These are phyloP conservation scores for Colletotrichum costaricense DNA, from an alignment of 2,329 filamentous ascomycete species.

Conservation along the genomic window DNA sequence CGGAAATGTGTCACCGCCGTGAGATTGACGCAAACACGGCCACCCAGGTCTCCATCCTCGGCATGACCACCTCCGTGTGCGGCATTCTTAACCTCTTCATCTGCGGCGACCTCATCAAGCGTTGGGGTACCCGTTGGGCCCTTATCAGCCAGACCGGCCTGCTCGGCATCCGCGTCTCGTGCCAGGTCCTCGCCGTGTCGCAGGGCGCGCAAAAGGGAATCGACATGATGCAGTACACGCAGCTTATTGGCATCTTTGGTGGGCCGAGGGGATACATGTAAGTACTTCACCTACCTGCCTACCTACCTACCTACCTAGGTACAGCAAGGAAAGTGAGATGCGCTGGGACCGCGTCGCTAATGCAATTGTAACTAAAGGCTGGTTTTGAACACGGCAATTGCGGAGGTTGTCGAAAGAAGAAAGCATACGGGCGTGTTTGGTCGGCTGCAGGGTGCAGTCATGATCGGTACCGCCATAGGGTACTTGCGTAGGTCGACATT, in stretches of 20 bases:
- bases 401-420: conserved; percentile 70
- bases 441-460: conserved; percentile 72
- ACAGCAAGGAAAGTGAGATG: background rate
- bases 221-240: conserved; percentile 73
- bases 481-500: conserved; percentile 60
- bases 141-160: conserved; percentile 73
- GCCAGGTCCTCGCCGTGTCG: conserved; percentile 74
- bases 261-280: conserved; percentile 76
- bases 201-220: conserved; percentile 73
- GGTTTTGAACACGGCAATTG: conserved; percentile 75
- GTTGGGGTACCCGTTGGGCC: conserved; percentile 71
- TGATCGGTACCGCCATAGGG: conserved; percentile 74
- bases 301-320: too few relatives aligned
- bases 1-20: conserved; percentile 68
- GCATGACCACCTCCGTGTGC: conserved; percentile 75
- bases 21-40: conserved; percentile 75
- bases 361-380: conserved; percentile 51
- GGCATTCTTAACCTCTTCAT: conserved; percentile 76
- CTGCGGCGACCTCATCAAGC: conserved; percentile 74
- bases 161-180: conserved; percentile 70
- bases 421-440: conserved; percentile 74
- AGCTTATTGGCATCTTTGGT: conserved; percentile 75
- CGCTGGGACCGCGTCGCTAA: background rate
- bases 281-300: conserved; percentile 22
- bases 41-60: conserved; percentile 71